These are phyloP conservation scores for Verticillium klebahnii DNA, from an alignment of 2,329 filamentous ascomycete species.

Conservation along the genomic window DNA sequence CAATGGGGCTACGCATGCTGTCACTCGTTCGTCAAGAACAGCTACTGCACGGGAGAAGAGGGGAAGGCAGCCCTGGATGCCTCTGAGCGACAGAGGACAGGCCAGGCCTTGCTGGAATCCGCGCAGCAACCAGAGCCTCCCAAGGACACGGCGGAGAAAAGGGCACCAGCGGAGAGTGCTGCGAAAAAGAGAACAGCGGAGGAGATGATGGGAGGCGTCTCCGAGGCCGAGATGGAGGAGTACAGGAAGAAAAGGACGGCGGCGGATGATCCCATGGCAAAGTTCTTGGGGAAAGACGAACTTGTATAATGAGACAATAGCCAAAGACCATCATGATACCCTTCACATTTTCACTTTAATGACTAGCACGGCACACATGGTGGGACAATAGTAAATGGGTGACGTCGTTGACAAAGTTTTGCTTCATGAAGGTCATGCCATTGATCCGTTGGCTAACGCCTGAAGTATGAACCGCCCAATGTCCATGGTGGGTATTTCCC, in stretches of 20 bases:
- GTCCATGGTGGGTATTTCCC: constrained; percentile 32
- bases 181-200: constrained; percentile 70
- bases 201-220: constrained; percentile 73
- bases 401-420: not conserved
- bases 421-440: constrained; percentile 31
- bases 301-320: constrained; percentile 35
- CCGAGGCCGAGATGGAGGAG: constrained; percentile 80
- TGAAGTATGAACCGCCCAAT: constrained; percentile 41
- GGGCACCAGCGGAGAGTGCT: constrained; percentile 20
- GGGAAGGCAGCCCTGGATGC: constrained; percentile 79
- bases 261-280: constrained; percentile 83
- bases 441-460: constrained; percentile 48
- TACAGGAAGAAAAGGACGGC: constrained; percentile 73
- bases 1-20: constrained; percentile 96
- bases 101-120: constrained; percentile 33
- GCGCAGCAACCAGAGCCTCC: constrained; percentile 16
- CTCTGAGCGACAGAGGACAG: constrained; percentile 57
- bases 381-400: not conserved
- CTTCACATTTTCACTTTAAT: constrained; percentile 5
- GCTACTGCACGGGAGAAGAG: constrained; percentile 91
- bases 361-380: not conserved
- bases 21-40: constrained; percentile 90
- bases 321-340: constrained; percentile 8
- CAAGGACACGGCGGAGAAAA: constrained; percentile 25
- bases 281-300: constrained; percentile 70